Percentiles rank a stretch among this genome's conserved stretches.
These are phyloP conservation scores for Torrubiellomyces zombiae DNA, from an alignment of 2,329 filamentous ascomycete genomes.

Conservation along the genomic window DNA sequence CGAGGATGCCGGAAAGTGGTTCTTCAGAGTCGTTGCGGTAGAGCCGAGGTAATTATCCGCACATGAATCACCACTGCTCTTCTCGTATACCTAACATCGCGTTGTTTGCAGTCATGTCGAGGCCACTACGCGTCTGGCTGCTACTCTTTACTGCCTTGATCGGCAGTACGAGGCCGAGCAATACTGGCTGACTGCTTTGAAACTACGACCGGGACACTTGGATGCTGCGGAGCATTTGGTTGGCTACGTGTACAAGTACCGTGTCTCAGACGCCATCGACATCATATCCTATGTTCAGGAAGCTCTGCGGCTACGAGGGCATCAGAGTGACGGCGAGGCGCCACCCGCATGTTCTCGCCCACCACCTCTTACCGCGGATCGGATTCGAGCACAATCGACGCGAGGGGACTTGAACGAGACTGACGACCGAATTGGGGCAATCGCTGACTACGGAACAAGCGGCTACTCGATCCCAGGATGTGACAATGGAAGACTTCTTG, in stretches of 20 bases:
- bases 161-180: slow-evolving; percentile 70
- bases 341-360: too few relatives aligned
- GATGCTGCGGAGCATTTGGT: slow-evolving; percentile 93
- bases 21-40: slow-evolving; percentile 42
- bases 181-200: slow-evolving; percentile 74
- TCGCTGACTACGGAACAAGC: slow-evolving; percentile 17
- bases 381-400: neutral
- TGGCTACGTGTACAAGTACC: slow-evolving; percentile 68
- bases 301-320: slow-evolving; percentile 40
- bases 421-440: slow-evolving; percentile 6
- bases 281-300: slow-evolving; percentile 76
- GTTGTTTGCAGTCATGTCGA: slow-evolving; percentile 56
- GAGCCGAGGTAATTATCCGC: slow-evolving; percentile 34
- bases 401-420: too few relatives aligned
- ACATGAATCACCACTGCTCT: slow-evolving; percentile 14
- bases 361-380: too few relatives aligned
- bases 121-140: slow-evolving; percentile 83
- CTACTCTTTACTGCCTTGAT: slow-evolving; percentile 70
- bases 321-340: too few relatives aligned
- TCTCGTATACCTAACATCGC: slow-evolving; percentile 12
- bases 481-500: slow-evolving; percentile 84
- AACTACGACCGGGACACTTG: slow-evolving; percentile 70
- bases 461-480: slow-evolving; percentile 71
- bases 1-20: slow-evolving; percentile 59
- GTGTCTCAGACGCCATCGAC: slow-evolving; percentile 68